Conservation (phyloP, 1,284 basidiomycete species). For the Ganoderma lucidum region DNA sequence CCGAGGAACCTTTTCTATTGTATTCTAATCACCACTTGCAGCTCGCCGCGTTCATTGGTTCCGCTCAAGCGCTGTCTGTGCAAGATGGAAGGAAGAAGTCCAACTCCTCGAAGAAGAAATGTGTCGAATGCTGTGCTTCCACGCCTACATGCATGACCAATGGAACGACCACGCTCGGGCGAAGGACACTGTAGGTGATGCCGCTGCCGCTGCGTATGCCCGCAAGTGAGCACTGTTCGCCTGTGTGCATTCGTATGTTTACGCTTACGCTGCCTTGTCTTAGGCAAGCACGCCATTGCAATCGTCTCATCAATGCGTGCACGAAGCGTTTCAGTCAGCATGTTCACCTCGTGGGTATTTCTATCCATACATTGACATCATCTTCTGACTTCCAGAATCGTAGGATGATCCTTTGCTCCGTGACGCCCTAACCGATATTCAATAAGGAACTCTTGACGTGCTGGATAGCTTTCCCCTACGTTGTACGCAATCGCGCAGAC, state of each 20-base stretch:
- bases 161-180: slow-evolving; percentile 19
- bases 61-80: slow-evolving; percentile 17
- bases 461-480: no score
- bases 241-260: background rate
- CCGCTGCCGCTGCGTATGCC: slow-evolving; percentile 16
- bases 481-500: no score
- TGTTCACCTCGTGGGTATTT: no score
- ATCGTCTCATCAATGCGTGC: background rate
- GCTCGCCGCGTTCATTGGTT: slow-evolving; percentile 28
- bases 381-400: no score
- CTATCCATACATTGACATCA: no score
- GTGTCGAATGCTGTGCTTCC: slow-evolving; percentile 22
- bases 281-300: background rate
- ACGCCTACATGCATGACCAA: background rate
- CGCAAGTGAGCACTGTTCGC: slow-evolving; percentile 7
- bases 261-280: background rate
- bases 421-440: no score
- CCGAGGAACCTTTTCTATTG: background rate
- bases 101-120: slow-evolving; percentile 23
- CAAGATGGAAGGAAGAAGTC: slow-evolving; percentile 24
- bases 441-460: no score
- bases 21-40: background rate
- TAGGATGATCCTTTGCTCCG: no score
- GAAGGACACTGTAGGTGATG: slow-evolving; percentile 24
- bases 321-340: no score